Percentiles rank a stretch among this genome's conserved stretches.
Evolutionary conservation across 257 asterid species (phyloP).

Genomic region (Solanum peruvianum): DNA sequence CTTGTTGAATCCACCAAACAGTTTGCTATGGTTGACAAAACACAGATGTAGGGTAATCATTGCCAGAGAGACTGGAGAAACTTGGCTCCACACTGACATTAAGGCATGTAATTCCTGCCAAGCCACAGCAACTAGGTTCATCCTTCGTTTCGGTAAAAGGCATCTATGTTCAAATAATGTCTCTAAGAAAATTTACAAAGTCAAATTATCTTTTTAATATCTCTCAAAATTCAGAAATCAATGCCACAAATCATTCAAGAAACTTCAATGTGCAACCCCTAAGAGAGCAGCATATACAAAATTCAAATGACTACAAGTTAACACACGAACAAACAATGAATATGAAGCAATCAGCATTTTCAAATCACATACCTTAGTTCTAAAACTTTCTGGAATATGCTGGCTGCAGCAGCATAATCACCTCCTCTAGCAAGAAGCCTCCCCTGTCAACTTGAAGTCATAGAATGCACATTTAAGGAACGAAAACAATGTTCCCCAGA

Average conservation of each 20-base stretch:
- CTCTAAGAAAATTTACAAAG: background rate
- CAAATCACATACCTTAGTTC: conserved; percentile 60
- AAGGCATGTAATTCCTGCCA: background rate
- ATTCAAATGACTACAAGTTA: background rate
- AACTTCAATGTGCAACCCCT: background rate
- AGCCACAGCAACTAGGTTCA: background rate
- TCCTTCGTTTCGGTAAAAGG: background rate
- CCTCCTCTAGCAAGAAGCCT: conserved; percentile 93
- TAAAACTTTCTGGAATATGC: conserved; percentile 58
- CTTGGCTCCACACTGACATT: background rate
- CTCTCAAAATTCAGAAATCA: background rate
- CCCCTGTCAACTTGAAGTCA: conserved; percentile 99
- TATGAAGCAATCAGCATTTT: conserved; percentile 1
- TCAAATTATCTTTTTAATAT: background rate
- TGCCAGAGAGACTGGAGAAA: background rate
- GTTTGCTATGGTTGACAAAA: background rate
- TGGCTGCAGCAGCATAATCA: conserved; percentile 82
- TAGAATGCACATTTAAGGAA: conserved; percentile 38
- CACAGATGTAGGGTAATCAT: background rate
- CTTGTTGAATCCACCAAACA: background rate
- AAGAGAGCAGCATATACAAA: background rate
- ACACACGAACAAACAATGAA: background rate
- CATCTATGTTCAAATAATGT: background rate
- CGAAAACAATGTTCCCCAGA: background rate
- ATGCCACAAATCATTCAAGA: background rate